Evolutionary conservation across 805 yeast genomes (phyloP), one percentile per base, ranked within the genome.

Genomic region (Zygotorulaspora danielsina): DNA sequence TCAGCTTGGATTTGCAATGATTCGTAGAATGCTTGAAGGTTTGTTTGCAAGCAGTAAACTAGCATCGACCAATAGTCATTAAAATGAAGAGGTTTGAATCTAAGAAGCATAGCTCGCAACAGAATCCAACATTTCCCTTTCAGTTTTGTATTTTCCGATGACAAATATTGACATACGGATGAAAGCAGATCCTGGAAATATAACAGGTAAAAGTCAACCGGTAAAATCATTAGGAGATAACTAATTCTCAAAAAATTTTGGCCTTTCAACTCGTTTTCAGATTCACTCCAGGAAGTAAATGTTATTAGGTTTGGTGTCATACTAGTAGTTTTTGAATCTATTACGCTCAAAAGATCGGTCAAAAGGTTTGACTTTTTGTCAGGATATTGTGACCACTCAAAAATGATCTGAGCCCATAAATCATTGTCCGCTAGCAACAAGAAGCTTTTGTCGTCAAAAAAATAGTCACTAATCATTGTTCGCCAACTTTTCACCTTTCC

Each of bases 41-140:
- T 52, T 11, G 54, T 59, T 38, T 77, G 79, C 41, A 90, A 59
- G 39, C 77, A 76, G 24, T 82, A 79, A 24, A 77, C 72, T 9
- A 88, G 70, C 24, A 75, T 55, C 2, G 81, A 72, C 95, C 96
- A 88, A 39, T 77, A 66, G 8, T 84, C 76, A 8, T 74, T 64
- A 34, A 89, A 66, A 53, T 84, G 88, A 13, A 76, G 61, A 31
- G 76, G 78, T 17, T 79, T 74, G 44, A 79, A 81, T 44, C 72
- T 75, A 46, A 87, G 54, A 2, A 82, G 59, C 8, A 88, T 60
- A 0, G 79, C 82, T 38, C 97, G 69, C 29, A 90, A 53, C 19
- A 86, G 63, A 6, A 75, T 51, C 49, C 78, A 75, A 42, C 73
- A 49, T 7, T 48, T 50, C 2, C 59, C 46, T 21, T 57, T 50